These are phyloP conservation scores for Apiospora saccharicola DNA, from an alignment of 2,329 filamentous ascomycete genomes.

Conservation along the genomic window DNA sequence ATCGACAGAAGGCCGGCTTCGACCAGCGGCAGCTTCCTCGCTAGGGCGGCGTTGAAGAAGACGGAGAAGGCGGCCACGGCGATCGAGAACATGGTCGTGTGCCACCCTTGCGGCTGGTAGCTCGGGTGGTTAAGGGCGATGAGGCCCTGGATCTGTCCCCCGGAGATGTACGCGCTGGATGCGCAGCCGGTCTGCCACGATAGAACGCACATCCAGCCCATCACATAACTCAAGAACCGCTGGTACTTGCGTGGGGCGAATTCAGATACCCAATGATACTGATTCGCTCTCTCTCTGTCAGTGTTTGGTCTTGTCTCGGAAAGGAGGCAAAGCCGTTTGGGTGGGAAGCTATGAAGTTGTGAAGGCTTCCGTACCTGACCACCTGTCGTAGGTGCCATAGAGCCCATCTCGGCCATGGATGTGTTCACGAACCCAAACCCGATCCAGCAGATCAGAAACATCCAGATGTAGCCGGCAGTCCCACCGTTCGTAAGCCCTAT, in stretches of 20 bases:
- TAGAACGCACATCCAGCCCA: constrained; percentile 28
- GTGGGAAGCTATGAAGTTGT: too few relatives aligned
- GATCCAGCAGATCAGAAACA: constrained; percentile 31
- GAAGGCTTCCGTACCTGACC: background rate
- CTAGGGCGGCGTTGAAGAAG: constrained; percentile 51
- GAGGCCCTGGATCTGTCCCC: constrained; percentile 34
- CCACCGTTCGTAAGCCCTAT: constrained; percentile 32
- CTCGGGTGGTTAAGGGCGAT: constrained; percentile 29
- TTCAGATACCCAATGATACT: constrained; percentile 29
- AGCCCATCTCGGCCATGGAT: constrained; percentile 30
- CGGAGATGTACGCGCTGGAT: constrained; percentile 28
- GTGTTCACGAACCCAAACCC: constrained; percentile 32
- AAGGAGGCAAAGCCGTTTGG: too few relatives aligned
- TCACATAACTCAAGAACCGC: constrained; percentile 26
- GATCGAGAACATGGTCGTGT: constrained; percentile 49
- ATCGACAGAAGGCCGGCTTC: constrained; percentile 52
- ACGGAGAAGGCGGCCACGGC: constrained; percentile 49
- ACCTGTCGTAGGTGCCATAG: constrained; percentile 27
- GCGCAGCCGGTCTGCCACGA: constrained; percentile 28
- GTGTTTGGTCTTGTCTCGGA: too few relatives aligned
- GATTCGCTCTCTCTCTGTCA: too few relatives aligned
- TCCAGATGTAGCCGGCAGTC: constrained; percentile 37
- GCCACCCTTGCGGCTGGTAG: constrained; percentile 39
- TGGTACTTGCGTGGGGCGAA: constrained; percentile 25
- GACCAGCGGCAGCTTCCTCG: constrained; percentile 47